Conservation (phyloP, 2,329 filamentous ascomycete genomes). For the Stagonosporopsis chrysanthemi region DNA sequence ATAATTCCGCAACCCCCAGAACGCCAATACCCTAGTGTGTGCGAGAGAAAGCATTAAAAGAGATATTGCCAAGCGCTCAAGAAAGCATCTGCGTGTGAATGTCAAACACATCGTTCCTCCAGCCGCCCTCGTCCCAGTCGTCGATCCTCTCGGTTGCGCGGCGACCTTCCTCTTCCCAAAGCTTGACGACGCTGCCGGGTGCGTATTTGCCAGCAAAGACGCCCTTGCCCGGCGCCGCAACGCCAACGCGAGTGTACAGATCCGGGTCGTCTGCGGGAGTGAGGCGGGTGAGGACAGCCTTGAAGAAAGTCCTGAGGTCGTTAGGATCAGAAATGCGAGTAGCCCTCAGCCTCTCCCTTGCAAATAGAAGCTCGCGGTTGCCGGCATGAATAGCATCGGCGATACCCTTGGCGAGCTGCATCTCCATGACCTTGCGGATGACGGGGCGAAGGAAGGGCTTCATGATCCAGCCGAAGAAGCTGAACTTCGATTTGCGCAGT, state of each 20-base stretch:
- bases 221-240: constrained; percentile 66
- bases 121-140: constrained; percentile 74
- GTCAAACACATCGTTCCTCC: constrained; percentile 86
- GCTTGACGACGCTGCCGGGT: constrained; percentile 84
- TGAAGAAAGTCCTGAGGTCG: constrained; percentile 81
- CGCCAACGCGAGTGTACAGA: constrained; percentile 74
- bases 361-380: constrained; percentile 87
- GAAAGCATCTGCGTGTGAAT: constrained; percentile 50
- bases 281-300: constrained; percentile 79
- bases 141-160: constrained; percentile 76
- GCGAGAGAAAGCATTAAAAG: neutral
- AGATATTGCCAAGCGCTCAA: neutral
- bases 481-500: constrained; percentile 76
- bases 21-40: neutral
- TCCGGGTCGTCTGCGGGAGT: constrained; percentile 77
- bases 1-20: neutral
- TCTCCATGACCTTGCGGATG: constrained; percentile 79
- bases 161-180: constrained; percentile 84
- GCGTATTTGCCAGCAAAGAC: constrained; percentile 87
- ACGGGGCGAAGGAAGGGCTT: constrained; percentile 85
- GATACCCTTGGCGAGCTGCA: constrained; percentile 76
- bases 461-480: constrained; percentile 79
- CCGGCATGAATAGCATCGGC: constrained; percentile 72
- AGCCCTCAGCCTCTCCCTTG: constrained; percentile 83
- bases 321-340: constrained; percentile 82